Evolutionary conservation across 1,284 basidiomycete species (phyloP), one percentile per base, ranked within the genome.

Genomic region (Ceratobasidium sp.): DNA sequence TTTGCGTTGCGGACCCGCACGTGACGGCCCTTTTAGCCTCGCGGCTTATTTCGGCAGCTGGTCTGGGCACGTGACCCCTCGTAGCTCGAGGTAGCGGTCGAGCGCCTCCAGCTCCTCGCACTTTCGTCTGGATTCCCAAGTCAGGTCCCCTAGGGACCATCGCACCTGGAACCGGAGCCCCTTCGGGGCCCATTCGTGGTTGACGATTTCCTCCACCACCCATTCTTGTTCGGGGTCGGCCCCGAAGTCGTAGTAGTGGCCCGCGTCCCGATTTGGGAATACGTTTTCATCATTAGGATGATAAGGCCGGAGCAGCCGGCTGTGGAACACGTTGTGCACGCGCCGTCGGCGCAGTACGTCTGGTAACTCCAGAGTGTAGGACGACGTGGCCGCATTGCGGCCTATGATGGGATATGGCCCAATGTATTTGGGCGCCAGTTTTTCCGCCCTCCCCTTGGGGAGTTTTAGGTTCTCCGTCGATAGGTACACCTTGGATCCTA

Each of bases 391-490:
- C 28, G 59, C 21, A 38, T 57, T 57, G 30, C 16, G 54, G 30
- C 30, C 54, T n/a, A 57, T 57, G 26, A 73, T 50, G 4, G 26
- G 23, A 28, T 43, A 73, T 18, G 64, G 73, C 26, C 73, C 67
- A 28, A 74, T 72, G 30, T 47, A 74, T 21, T 63, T 59, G 13
- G 67, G 73, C 7, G 50, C 18, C 13, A 74, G 43, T 30, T 63
- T 74, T 11, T 30, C 14, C 2, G 67, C 55, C 18, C 43, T 26
- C n/a, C 67, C 43, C 41, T 61, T 61, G 23, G 43, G 58, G 13
- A 84, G 44, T 0, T 63, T 35, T 0, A 84, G 73, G 67, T 84
- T 82, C 55, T 78, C 71, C 0, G 82, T 84, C 0, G 80, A 81
- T 8, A 84, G 63, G 47, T 82, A 84, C 0, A 81, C 81, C 1